phyloP scores from a whole-genome alignment of 805 yeast genomes.

The Maudiozyma saulgeensis region DNA sequence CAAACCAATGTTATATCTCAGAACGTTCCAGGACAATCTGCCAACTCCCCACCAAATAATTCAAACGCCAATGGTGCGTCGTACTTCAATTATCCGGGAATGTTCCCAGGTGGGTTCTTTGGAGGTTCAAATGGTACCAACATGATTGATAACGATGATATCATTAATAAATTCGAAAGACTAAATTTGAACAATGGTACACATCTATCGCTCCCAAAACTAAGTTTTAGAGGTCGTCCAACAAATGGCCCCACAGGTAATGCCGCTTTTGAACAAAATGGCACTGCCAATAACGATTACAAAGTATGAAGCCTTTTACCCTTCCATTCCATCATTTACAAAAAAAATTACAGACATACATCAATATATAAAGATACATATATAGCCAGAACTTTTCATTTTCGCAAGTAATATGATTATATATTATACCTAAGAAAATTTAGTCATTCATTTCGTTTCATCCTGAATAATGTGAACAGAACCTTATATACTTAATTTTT shows the following conservation, averaged over 20 bases:
- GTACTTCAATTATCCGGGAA: slow-evolving; percentile 27
- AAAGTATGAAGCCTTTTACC: background rate
- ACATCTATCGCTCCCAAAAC: slow-evolving; percentile 24
- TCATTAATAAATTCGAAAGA: slow-evolving; percentile 24
- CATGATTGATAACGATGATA: slow-evolving; percentile 16
- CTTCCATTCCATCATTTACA: background rate
- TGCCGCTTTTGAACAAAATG: slow-evolving; percentile 2
- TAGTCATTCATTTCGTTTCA: too few relatives aligned
- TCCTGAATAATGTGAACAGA: too few relatives aligned
- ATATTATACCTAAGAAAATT: too few relatives aligned
- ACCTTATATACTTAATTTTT: too few relatives aligned
- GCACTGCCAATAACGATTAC: background rate
- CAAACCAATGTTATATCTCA: slow-evolving; percentile 11
- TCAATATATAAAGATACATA: background rate
- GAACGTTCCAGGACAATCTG: background rate
- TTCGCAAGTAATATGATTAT: too few relatives aligned
- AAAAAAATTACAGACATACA: background rate
- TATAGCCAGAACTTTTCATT: too few relatives aligned
- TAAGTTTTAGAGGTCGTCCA: slow-evolving; percentile 19
- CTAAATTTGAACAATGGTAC: slow-evolving; percentile 22
- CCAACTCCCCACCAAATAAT: background rate
- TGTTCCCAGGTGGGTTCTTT: slow-evolving; percentile 17
- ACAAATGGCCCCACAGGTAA: slow-evolving; percentile 3
- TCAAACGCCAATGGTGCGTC: background rate
- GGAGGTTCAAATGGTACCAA: slow-evolving; percentile 4